phyloP scores from a whole-genome alignment of 1,139 yeast species.

The Saccharomycopsis crataegensis region DNA sequence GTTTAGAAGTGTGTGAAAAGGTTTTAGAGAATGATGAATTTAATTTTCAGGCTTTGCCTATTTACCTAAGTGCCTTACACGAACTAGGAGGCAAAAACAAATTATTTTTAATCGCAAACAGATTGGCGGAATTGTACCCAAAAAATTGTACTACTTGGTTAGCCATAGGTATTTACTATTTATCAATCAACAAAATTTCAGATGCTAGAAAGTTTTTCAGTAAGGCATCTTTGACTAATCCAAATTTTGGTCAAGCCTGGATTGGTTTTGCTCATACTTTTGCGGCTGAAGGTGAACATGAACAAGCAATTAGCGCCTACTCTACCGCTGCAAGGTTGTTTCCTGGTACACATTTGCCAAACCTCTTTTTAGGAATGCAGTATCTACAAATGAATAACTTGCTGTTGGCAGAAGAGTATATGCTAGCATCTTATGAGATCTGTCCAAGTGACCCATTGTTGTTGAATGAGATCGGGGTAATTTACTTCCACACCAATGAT shows the following conservation, averaged over 20 bases:
- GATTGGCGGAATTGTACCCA: constrained; percentile 80
- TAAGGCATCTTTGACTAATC: constrained; percentile 81
- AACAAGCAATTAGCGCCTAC: constrained; percentile 95
- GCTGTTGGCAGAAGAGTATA: constrained; percentile 78
- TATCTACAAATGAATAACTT: constrained; percentile 82
- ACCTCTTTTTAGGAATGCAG: constrained; percentile 92
- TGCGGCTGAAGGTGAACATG: constrained; percentile 97
- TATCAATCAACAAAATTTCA: constrained; percentile 61
- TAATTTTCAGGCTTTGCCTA: constrained; percentile 69
- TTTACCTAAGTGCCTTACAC: constrained; percentile 75
- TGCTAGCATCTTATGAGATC: constrained; percentile 64
- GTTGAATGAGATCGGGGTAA: constrained; percentile 87
- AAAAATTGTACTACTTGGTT: constrained; percentile 83
- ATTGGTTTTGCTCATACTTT: constrained; percentile 97
- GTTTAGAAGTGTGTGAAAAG: constrained; percentile 66
- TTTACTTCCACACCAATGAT: constrained; percentile 70
- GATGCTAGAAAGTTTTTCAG: constrained; percentile 88
- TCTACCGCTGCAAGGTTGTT: constrained; percentile 92
- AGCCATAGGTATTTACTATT: constrained; percentile 85
- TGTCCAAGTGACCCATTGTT: constrained; percentile 83
- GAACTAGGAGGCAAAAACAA: constrained; percentile 81
- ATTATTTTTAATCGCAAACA: constrained; percentile 75
- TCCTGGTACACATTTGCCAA: constrained; percentile 92
- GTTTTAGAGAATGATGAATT: constrained; percentile 57
- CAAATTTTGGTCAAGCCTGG: constrained; percentile 96